These are phyloP conservation scores for Dysphania ambrosioides DNA, from an alignment of 148 eudicot species.

Conservation along the genomic window DNA sequence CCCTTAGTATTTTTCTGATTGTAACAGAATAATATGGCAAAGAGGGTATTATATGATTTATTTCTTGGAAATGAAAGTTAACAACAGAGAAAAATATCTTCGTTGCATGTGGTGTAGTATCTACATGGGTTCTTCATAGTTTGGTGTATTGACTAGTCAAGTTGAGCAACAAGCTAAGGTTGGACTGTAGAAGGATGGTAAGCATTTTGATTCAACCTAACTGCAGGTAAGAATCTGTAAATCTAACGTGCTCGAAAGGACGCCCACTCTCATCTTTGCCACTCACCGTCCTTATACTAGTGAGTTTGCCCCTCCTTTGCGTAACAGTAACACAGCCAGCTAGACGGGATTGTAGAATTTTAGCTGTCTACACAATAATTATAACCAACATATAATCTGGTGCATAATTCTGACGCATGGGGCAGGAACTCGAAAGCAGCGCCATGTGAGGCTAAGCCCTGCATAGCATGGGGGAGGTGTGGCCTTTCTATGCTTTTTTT, in stretches of 20 bases:
- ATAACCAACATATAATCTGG: constrained; percentile 14
- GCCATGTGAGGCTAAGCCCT: constrained; percentile 34
- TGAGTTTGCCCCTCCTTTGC: neutral
- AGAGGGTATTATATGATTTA: neutral
- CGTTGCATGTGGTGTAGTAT: constrained; percentile 22
- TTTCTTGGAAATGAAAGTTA: neutral
- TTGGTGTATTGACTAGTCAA: constrained; percentile 15
- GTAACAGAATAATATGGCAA: neutral
- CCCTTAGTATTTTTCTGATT: neutral
- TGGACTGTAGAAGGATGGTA: constrained; percentile 24
- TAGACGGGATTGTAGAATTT: neutral
- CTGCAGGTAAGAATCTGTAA: constrained; percentile 19
- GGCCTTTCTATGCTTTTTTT: constrained; percentile 12
- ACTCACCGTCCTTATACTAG: constrained; percentile 1
- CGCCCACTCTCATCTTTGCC: constrained; percentile 1
- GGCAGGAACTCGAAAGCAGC: constrained; percentile 19
- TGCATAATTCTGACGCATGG: constrained; percentile 14
- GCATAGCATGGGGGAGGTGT: constrained; percentile 45
- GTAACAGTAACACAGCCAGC: neutral
- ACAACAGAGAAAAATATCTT: constrained; percentile 6
- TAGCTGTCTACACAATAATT: constrained; percentile 17
- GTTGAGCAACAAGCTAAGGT: neutral
- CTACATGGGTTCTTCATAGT: constrained; percentile 16
- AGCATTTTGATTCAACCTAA: constrained; percentile 26
- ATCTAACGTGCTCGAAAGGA: constrained; percentile 28